These are phyloP conservation scores for Saccharomycopsis hybrid DNA, from an alignment of 1,139 yeast genomes.

Conservation along the genomic window DNA sequence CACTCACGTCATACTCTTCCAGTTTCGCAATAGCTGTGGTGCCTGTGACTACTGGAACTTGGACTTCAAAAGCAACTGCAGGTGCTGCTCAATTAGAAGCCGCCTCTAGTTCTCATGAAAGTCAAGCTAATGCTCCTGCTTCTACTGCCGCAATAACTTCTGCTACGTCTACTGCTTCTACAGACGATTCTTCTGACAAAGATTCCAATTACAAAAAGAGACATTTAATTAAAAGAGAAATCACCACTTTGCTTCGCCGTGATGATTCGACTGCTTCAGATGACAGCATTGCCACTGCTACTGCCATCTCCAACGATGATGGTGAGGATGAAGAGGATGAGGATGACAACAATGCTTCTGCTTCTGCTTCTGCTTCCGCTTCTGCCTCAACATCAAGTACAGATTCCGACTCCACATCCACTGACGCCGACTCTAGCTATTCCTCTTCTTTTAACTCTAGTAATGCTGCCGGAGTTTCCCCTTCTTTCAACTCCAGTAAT, in stretches of 20 bases:
- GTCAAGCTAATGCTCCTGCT: constrained; percentile 2
- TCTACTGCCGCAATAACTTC: constrained; percentile 2
- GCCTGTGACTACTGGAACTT: constrained; percentile 38
- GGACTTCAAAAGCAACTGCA: constrained; percentile 29
- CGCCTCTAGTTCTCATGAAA: background rate
- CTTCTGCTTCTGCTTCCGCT: background rate
- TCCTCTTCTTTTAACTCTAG: constrained; percentile 26
- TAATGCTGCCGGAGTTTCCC: constrained; percentile 28
- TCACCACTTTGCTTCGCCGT: constrained; percentile 6
- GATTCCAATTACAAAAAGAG: too few relatives aligned
- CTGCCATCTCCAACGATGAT: too few relatives aligned
- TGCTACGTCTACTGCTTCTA: background rate
- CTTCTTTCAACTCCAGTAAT: constrained; percentile 22
- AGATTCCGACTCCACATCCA: constrained; percentile 34
- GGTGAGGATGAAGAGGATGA: background rate
- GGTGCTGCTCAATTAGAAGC: constrained; percentile 21
- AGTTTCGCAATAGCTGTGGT: constrained; percentile 66
- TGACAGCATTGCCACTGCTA: constrained; percentile 1
- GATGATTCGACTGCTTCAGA: background rate
- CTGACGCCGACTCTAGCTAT: constrained; percentile 27
- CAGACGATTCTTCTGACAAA: background rate
- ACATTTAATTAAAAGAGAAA: constrained; percentile 8
- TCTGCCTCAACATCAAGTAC: constrained; percentile 28
- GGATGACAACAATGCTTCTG: background rate
- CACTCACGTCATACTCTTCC: constrained; percentile 51